These are phyloP conservation scores for Cladophialophora bantiana DNA, from an alignment of 2,329 filamentous ascomycete species.

Conservation along the genomic window DNA sequence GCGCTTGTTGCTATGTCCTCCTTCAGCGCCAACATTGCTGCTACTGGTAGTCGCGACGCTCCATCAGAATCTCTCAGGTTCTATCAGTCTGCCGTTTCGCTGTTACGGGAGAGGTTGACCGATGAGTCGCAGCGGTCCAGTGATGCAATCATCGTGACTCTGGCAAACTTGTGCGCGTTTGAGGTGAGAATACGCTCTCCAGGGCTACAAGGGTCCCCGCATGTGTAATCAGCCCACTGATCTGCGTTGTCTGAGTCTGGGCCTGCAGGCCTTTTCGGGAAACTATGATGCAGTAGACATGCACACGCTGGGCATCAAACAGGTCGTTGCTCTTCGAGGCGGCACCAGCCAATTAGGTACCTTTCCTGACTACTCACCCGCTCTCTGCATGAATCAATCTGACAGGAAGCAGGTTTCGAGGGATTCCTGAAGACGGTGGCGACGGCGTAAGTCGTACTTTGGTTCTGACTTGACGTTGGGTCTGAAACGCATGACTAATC, in stretches of 20 bases:
- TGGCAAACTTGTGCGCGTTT: slow-evolving; percentile 27
- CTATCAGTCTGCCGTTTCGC: slow-evolving; percentile 25
- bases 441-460: slow-evolving; percentile 23
- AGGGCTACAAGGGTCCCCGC: neutral
- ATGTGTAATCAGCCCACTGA: neutral
- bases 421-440: slow-evolving; percentile 27
- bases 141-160: slow-evolving; percentile 26
- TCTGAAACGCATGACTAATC: slow-evolving; percentile 25
- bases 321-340: slow-evolving; percentile 24
- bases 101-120: slow-evolving; percentile 25
- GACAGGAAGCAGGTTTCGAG: slow-evolving; percentile 25
- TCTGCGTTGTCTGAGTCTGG: neutral
- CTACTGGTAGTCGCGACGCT: slow-evolving; percentile 24
- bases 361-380: neutral
- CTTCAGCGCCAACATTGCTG: slow-evolving; percentile 23
- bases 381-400: neutral
- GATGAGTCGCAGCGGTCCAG: slow-evolving; percentile 21
- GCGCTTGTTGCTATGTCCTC: slow-evolving; percentile 26
- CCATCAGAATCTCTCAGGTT: slow-evolving; percentile 23
- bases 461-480: slow-evolving; percentile 15
- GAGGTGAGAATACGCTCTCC: slow-evolving; percentile 20
- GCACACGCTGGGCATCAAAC: slow-evolving; percentile 30
- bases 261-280: slow-evolving; percentile 23
- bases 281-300: slow-evolving; percentile 31
- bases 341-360: slow-evolving; percentile 25